These are phyloP conservation scores for Neurospora tetrasperma DNA, from an alignment of 495 filamentous ascomycete species.

Conservation along the genomic window DNA sequence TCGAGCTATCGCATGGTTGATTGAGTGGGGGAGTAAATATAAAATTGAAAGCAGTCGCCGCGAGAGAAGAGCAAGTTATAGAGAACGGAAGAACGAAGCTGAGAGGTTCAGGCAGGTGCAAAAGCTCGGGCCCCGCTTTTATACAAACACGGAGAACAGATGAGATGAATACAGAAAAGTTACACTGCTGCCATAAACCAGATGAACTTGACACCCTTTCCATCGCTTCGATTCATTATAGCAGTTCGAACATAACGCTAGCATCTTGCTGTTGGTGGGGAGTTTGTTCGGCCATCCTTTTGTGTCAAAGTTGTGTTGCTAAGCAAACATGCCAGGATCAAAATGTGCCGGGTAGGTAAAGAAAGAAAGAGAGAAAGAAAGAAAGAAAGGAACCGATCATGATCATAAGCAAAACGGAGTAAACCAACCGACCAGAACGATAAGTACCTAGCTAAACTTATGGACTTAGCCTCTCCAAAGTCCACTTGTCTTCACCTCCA, in stretches of 20 bases:
- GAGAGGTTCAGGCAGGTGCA: neutral
- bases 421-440: neutral
- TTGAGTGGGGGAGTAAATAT: neutral
- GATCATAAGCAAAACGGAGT: neutral
- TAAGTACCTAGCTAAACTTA: constrained; percentile 16
- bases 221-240: neutral
- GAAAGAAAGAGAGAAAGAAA: neutral
- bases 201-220: neutral
- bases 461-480: constrained; percentile 51
- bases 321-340: neutral
- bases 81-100: neutral
- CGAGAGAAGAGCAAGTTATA: neutral
- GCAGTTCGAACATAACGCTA: neutral
- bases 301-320: neutral
- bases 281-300: neutral
- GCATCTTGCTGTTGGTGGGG: neutral
- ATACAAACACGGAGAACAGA: neutral
- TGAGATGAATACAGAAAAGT: neutral
- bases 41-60: neutral
- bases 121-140: neutral
- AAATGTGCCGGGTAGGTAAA: neutral
- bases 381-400: neutral
- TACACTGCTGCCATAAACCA: neutral
- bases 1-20: neutral
- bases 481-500: constrained; percentile 38